Conservation (phyloP, 306 rosid species). For the Senna tora region DNA sequence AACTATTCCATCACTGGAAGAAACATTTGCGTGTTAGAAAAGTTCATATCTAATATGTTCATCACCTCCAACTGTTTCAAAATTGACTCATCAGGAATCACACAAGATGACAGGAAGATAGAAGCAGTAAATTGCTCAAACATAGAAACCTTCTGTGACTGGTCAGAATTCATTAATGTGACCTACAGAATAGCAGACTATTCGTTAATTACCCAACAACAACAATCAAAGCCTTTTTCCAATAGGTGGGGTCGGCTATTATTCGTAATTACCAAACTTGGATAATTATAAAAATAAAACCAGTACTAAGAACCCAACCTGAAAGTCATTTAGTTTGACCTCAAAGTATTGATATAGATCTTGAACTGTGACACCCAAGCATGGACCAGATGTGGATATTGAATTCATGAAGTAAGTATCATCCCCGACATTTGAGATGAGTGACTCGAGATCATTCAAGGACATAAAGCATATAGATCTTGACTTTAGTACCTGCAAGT, state of each 20-base stretch:
- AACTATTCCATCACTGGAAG: conserved; percentile 9
- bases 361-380: conserved; percentile 50
- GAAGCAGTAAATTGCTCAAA: conserved; percentile 65
- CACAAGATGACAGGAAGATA: conserved; percentile 55
- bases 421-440: conserved; percentile 47
- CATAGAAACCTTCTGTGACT: conserved; percentile 53
- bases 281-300: conserved; percentile 28
- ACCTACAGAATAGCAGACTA: conserved; percentile 50
- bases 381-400: conserved; percentile 35
- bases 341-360: conserved; percentile 65
- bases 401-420: conserved; percentile 49
- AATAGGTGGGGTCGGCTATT: too few relatives aligned
- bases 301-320: conserved; percentile 54
- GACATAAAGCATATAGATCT: conserved; percentile 55
- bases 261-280: conserved; percentile 29
- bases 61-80: conserved; percentile 82
- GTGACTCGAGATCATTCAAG: conserved; percentile 43
- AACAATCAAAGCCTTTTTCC: too few relatives aligned
- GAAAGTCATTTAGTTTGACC: conserved; percentile 63
- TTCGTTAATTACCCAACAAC: conserved; percentile 25
- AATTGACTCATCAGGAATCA: conserved; percentile 70
- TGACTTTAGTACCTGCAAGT: conserved; percentile 61
- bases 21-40: not conserved
- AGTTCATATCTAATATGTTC: conserved; percentile 7
- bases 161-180: conserved; percentile 49